Evolutionary conservation across 495 filamentous ascomycete species (phyloP), one percentile per base, ranked within the genome.

Genomic region (Penicillium samsonianum): DNA sequence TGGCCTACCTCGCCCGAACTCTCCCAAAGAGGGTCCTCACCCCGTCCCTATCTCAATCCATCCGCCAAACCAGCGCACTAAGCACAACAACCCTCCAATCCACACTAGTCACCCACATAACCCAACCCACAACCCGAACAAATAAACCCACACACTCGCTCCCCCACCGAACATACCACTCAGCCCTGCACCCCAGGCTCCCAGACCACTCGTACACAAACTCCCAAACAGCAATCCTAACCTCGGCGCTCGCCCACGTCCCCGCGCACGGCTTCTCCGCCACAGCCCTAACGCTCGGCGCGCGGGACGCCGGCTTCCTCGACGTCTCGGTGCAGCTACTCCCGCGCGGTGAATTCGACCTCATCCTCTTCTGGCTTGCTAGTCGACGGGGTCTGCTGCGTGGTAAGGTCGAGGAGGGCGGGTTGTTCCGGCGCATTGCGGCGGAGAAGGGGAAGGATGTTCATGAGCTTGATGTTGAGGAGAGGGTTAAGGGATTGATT

Each of bases 311-410:
- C 26, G 90, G 91, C 46, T 96, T 92, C 73, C 87, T 91, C 42
- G 90, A 94, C 66, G 88, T 91, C 61, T 90, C 88, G 17, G 82
- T 87, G 37, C 93, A 92, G 64, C 70, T 98, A 2, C 82, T 98
- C 50, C 86, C 92, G 25, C 78, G 84, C 26, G 90, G 86, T 14
- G 83, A 84, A 52, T 96, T 96, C 73, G 85, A 88, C 53, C 79
- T 98, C 16, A 85, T 97, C 50, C 82, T 82, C 5, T 98, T 89
- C 67, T 90, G 94, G 73, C 82, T 97, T 0, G 81, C 87, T 7
- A 87, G 78, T 53, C 83, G 91, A 64, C 73, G 86, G 4, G 73
- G 83, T n/a, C 71, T 80, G 1, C 68, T 88, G 38, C 78, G 80
- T 49, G 76, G 72, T 9, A 65, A 70, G 20, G 78, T 83, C 30